These are phyloP conservation scores for Aspergillus quadricinctus DNA, from an alignment of 2,329 filamentous ascomycete genomes.

Conservation along the genomic window DNA sequence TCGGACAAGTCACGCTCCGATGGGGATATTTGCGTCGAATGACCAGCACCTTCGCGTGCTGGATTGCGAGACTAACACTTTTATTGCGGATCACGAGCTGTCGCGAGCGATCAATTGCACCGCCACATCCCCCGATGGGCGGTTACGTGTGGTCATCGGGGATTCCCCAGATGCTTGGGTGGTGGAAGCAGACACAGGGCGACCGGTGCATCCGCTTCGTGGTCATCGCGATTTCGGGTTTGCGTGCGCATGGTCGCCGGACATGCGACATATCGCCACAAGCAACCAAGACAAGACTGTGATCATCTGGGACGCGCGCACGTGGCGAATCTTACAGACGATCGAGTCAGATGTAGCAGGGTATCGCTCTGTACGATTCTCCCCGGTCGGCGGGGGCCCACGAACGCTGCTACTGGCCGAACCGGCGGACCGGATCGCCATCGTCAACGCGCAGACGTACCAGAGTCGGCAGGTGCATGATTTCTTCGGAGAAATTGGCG, in stretches of 20 bases:
- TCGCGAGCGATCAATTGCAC: conserved; percentile 43
- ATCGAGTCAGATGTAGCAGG: conserved; percentile 44
- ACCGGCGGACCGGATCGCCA: conserved; percentile 41
- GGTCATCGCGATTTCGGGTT: conserved; percentile 44
- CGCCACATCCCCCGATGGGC: conserved; percentile 40
- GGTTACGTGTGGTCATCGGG: conserved; percentile 43
- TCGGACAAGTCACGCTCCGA: conserved; percentile 45
- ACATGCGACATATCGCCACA: conserved; percentile 45
- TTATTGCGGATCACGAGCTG: conserved; percentile 34
- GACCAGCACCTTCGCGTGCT: conserved; percentile 52
- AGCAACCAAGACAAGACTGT: conserved; percentile 45
- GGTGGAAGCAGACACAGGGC: conserved; percentile 41
- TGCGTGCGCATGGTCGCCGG: conserved; percentile 44
- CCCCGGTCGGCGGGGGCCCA: conserved; percentile 41
- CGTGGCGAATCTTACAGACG: conserved; percentile 36
- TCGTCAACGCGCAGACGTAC: conserved; percentile 43
- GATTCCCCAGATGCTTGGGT: conserved; percentile 41
- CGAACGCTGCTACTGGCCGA: conserved; percentile 42
- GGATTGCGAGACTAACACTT: conserved; percentile 47
- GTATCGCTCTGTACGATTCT: conserved; percentile 42
- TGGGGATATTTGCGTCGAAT: conserved; percentile 55
- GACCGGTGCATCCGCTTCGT: conserved; percentile 33
- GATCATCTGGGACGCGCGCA: conserved; percentile 45
- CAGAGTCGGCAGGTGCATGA: conserved; percentile 41
- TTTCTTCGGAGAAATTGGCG: conserved; percentile 45